Evolutionary conservation across 2,329 filamentous ascomycete genomes (phyloP), one percentile per base, ranked within the genome.

Genomic region (Xylariaceae sp.): DNA sequence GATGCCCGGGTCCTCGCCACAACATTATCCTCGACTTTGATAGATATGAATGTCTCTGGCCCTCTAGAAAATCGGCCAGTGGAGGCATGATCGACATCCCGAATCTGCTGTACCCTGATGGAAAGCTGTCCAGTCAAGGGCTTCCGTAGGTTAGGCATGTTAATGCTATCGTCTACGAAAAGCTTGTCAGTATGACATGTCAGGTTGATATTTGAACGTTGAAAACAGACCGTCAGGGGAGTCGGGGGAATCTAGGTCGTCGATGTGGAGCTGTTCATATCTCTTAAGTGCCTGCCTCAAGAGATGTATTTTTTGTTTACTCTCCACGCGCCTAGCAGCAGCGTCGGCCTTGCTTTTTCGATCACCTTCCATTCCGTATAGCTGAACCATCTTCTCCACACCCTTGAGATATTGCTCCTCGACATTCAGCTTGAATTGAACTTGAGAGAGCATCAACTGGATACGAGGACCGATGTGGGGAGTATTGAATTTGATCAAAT

Each of bases 401-500:
- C 95, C 95, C 71, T 96, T 96, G 65, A 98, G 92, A 76, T 99
- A 99, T 77, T 99, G 95, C 73, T 97, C 96, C 75, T 99, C 95
- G 24, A 99, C 95, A 65, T 95, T 96, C 60, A 99, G 84, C 79
- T 99, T 99, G 81, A 99, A 99, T 76, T 98, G 92, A 63, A 99
- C 88, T 75, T 99, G 95, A 44, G 95, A 96, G 71, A 99, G 81
- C 95, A 99, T 99, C 70, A 98, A 90, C 79, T 99, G 95, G 70
- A 99, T 99, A 66, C 96, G 92, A 59, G 95, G 94, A 29, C 95
- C 95, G 61, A 99, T 87, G 74, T 97, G 91, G 16, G 91, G 90
- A 28, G 93, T 97, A 73, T 99, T 95, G 77, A 96, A 96, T 86
- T 98, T 98, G 79, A 99, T 97, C 62, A 99, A 81, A 77, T 99